A percentile compares a stretch with the other conserved stretches of the same genome.
These are phyloP conservation scores for Saturnispora galanensis DNA, from an alignment of 805 yeast species.

Conservation along the genomic window DNA sequence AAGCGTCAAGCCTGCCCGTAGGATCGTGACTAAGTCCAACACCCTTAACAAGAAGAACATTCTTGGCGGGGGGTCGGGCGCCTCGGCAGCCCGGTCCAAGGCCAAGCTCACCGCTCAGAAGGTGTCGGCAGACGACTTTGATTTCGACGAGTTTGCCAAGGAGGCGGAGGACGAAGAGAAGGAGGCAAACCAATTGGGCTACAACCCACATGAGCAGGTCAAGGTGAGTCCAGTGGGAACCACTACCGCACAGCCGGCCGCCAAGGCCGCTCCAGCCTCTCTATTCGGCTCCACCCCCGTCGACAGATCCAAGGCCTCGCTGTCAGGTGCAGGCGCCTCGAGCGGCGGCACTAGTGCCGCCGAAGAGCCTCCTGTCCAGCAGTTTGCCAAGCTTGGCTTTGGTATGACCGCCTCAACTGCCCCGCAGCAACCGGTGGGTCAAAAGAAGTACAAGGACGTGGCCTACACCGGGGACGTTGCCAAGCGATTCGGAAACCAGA, in stretches of 20 bases:
- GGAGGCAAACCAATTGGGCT: constrained; percentile 47
- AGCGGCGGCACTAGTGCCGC: not conserved
- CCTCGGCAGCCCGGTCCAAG: constrained; percentile 44
- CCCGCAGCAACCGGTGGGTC: constrained; percentile 17
- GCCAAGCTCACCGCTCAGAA: constrained; percentile 54
- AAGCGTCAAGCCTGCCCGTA: constrained; percentile 24
- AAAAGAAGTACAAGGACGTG: constrained; percentile 24
- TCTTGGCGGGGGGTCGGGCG: constrained; percentile 21
- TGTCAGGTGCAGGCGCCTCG: not conserved
- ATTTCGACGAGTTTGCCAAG: constrained; percentile 54
- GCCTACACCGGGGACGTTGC: constrained; percentile 68
- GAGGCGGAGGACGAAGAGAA: constrained; percentile 79
- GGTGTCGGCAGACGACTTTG: constrained; percentile 39
- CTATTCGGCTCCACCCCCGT: constrained; percentile 5
- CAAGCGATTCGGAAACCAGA: constrained; percentile 75
- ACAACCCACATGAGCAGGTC: constrained; percentile 31
- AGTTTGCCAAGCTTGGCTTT: constrained; percentile 76
- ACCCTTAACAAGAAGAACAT: constrained; percentile 25
- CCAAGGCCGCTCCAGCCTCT: constrained; percentile 19
- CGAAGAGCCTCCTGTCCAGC: constrained; percentile 45
- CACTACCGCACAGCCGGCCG: constrained; percentile 13
- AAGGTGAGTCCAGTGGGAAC: constrained; percentile 6
- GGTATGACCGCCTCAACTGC: constrained; percentile 74
- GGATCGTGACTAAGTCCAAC: constrained; percentile 24
- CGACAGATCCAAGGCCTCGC: constrained; percentile 1